Conservation (phyloP, 495 filamentous ascomycete genomes). For the Amorphotheca resinae region DNA sequence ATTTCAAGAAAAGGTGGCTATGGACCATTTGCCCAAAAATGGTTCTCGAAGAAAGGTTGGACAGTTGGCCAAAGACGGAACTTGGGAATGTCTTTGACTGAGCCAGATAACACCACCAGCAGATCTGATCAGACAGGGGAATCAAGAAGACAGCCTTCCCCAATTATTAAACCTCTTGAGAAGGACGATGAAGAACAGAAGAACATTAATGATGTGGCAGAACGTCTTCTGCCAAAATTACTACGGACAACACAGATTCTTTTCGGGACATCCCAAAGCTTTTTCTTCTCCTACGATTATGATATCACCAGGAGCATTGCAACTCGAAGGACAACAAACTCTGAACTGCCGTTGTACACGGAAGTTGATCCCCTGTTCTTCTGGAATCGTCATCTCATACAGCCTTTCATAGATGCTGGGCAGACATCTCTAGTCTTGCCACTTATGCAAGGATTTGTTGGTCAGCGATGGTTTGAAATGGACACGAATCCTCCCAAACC, state of each 20-base stretch:
- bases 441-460: constrained; percentile 89
- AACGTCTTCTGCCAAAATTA: constrained; percentile 61
- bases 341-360: constrained; percentile 48
- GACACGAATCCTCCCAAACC: constrained; percentile 16
- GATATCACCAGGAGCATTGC: constrained; percentile 51
- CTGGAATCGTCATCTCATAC: constrained; percentile 72
- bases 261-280: constrained; percentile 65
- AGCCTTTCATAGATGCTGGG: constrained; percentile 59
- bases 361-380: constrained; percentile 74
- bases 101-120: not conserved
- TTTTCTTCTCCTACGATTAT: constrained; percentile 87
- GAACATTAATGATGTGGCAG: constrained; percentile 16
- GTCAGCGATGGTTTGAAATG: constrained; percentile 62
- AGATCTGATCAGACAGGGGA: not conserved
- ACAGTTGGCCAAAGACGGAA: constrained; percentile 23
- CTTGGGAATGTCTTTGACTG: constrained; percentile 11
- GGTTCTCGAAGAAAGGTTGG: constrained; percentile 80
- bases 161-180: not conserved
- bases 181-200: constrained; percentile 22
- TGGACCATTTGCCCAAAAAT: constrained; percentile 75
- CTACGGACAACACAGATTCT: constrained; percentile 70
- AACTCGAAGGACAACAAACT: constrained; percentile 2
- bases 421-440: constrained; percentile 61
- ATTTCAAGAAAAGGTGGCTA: constrained; percentile 66
- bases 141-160: not conserved